These are phyloP conservation scores for Phaeomoniella chlamydospora DNA, from an alignment of 2,329 filamentous ascomycete genomes.

Conservation along the genomic window DNA sequence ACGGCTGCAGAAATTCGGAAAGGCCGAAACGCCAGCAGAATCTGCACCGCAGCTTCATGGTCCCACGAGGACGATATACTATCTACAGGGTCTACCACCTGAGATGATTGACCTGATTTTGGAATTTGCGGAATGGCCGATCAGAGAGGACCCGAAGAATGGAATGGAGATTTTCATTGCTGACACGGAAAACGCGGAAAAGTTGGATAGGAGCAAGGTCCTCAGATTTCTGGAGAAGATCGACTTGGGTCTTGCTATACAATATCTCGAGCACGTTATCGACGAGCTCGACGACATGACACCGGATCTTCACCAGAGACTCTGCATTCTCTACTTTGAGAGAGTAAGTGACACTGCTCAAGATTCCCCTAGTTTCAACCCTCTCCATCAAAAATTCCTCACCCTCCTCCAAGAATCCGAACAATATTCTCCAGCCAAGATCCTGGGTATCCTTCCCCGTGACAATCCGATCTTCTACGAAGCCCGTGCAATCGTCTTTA, in stretches of 20 bases:
- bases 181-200: conserved; percentile 91
- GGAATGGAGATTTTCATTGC: conserved; percentile 90
- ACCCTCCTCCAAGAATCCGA: conserved; percentile 60
- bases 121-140: conserved; percentile 80
- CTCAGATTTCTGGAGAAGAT: conserved; percentile 59
- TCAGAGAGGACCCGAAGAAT: conserved; percentile 54
- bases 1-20: conserved; percentile 68
- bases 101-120: conserved; percentile 83
- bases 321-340: conserved; percentile 59
- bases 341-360: conserved; percentile 26
- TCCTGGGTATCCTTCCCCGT: conserved; percentile 61
- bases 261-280: conserved; percentile 84
- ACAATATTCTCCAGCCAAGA: conserved; percentile 67
- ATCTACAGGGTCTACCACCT: conserved; percentile 77
- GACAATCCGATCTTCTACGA: conserved; percentile 82
- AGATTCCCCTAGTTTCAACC: conserved; percentile 32
- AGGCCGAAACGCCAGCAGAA: conserved; percentile 27
- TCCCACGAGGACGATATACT: conserved; percentile 69
- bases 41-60: conserved; percentile 50
- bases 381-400: conserved; percentile 53
- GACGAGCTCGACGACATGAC: conserved; percentile 71
- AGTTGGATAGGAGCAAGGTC: conserved; percentile 62
- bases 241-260: conserved; percentile 56
- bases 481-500: conserved; percentile 75
- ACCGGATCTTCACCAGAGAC: conserved; percentile 72